phyloP scores from a whole-genome alignment of 192 early-diverging fungal species.

The Physocladia obscura region DNA sequence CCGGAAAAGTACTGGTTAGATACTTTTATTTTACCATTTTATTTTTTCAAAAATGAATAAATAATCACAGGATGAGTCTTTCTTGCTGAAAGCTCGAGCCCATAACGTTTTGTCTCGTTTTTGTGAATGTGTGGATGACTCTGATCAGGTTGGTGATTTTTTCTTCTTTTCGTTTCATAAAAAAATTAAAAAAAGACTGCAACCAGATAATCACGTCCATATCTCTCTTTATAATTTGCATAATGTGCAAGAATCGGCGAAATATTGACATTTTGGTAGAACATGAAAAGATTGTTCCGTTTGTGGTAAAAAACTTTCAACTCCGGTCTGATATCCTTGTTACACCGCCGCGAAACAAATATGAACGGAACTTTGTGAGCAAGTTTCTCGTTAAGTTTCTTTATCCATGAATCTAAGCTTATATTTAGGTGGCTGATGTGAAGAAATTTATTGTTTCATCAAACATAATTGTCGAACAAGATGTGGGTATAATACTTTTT shows the following conservation, averaged over 20 bases:
- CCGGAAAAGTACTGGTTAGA: background rate
- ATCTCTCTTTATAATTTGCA: constrained; percentile 17
- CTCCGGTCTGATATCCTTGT: background rate
- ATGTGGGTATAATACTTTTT: background rate
- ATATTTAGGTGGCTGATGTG: background rate
- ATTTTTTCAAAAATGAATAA: background rate
- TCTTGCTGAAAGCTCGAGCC: constrained; percentile 23
- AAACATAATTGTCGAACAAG: background rate
- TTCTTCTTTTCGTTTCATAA: background rate
- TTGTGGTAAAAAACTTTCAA: background rate
- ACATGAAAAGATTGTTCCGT: constrained; percentile 6
- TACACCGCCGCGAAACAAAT: constrained; percentile 14
- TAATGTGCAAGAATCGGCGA: constrained; percentile 21
- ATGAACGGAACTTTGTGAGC: constrained; percentile 16
- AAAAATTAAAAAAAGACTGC: background rate
- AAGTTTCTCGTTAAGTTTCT: background rate
- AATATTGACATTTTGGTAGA: constrained; percentile 4
- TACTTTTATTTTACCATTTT: too few species aligned
- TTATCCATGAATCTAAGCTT: background rate
- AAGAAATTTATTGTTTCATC: constrained; percentile 10
- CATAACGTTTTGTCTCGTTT: constrained; percentile 8
- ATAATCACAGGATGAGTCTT: constrained; percentile 1
- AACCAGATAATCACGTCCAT: constrained; percentile 18
- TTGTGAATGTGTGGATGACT: constrained; percentile 15
- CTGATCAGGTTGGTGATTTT: background rate